phyloP scores from a whole-genome alignment of 192 early-diverging fungal species.

The Backusella tuberculispora region DNA sequence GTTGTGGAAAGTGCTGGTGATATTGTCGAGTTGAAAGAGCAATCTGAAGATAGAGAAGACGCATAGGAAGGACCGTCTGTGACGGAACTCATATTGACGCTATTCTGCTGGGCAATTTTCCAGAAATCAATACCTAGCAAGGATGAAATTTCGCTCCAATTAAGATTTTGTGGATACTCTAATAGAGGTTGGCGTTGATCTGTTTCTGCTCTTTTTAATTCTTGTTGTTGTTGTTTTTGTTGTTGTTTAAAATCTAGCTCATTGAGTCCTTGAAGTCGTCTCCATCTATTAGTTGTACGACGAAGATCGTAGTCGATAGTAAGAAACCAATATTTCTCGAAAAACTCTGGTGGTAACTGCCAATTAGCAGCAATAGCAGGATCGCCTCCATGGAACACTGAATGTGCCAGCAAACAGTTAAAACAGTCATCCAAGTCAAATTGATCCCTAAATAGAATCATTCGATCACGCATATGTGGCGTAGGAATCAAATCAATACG shows the following conservation, averaged over 20 bases:
- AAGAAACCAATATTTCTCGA: slow-evolving; percentile 42
- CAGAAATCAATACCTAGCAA: slow-evolving; percentile 20
- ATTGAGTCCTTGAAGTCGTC: slow-evolving; percentile 11
- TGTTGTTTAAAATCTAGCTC: slow-evolving; percentile 19
- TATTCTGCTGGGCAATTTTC: slow-evolving; percentile 21
- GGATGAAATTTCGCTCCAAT: neutral
- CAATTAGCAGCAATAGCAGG: slow-evolving; percentile 39
- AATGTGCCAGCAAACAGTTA: slow-evolving; percentile 22
- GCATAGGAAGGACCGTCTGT: slow-evolving; percentile 10
- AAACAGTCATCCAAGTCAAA: slow-evolving; percentile 49
- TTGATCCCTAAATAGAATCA: slow-evolving; percentile 45
- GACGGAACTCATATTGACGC: neutral
- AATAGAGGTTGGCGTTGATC: slow-evolving; percentile 1
- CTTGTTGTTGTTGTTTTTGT: slow-evolving; percentile 1
- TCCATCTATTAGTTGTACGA: slow-evolving; percentile 24
- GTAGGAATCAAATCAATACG: slow-evolving; percentile 45
- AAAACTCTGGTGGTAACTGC: slow-evolving; percentile 43
- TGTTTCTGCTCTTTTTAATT: neutral
- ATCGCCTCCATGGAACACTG: slow-evolving; percentile 43
- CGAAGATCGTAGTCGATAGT: slow-evolving; percentile 32
- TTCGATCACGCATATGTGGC: slow-evolving; percentile 44
- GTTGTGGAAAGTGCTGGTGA: neutral
- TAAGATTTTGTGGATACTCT: neutral
- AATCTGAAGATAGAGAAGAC: slow-evolving; percentile 18
- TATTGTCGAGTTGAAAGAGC: neutral